Percentiles rank a stretch among this genome's conserved stretches.
phyloP scores from a whole-genome alignment of 176 grass and related monocot species.

The Triticum timopheevii region DNA sequence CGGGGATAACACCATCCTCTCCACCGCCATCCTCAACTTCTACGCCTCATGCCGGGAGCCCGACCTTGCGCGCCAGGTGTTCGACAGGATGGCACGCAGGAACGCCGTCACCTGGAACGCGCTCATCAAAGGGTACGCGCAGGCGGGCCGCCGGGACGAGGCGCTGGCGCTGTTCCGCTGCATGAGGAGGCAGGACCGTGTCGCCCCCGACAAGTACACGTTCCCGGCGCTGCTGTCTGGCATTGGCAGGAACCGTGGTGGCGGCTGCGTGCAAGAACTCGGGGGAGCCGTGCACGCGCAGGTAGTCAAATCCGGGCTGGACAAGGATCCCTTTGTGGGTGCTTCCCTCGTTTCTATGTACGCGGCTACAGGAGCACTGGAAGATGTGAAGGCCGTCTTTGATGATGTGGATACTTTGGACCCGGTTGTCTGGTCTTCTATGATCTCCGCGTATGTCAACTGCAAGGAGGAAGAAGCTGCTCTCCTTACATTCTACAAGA shows the following conservation, averaged over 20 bases:
- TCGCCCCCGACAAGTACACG: slow-evolving; percentile 38
- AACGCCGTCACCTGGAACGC: slow-evolving; percentile 39
- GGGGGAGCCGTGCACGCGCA: slow-evolving; percentile 24
- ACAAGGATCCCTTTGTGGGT: slow-evolving; percentile 40
- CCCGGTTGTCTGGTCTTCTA: slow-evolving; percentile 31
- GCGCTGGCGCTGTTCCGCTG: slow-evolving; percentile 24
- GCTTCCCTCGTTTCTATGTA: slow-evolving; percentile 37
- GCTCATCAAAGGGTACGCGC: slow-evolving; percentile 42
- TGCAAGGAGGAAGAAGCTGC: slow-evolving; percentile 25
- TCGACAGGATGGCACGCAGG: slow-evolving; percentile 37
- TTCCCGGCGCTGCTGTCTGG: slow-evolving; percentile 41
- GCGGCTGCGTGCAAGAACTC: slow-evolving; percentile 8
- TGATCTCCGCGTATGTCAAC: slow-evolving; percentile 34
- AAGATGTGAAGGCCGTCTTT: slow-evolving; percentile 17
- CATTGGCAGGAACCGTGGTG: neutral
- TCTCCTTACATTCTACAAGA: slow-evolving; percentile 22
- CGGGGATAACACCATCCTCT: neutral
- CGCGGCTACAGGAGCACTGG: neutral
- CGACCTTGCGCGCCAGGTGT: slow-evolving; percentile 1
- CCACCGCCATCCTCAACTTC: slow-evolving; percentile 13
- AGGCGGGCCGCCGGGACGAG: slow-evolving; percentile 21
- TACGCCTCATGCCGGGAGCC: slow-evolving; percentile 5
- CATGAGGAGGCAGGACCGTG: slow-evolving; percentile 19
- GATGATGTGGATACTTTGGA: slow-evolving; percentile 20
- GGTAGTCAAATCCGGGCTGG: slow-evolving; percentile 38